These are phyloP conservation scores for Suillus subaureus DNA, from an alignment of 768 basidiomycete genomes.

Conservation along the genomic window DNA sequence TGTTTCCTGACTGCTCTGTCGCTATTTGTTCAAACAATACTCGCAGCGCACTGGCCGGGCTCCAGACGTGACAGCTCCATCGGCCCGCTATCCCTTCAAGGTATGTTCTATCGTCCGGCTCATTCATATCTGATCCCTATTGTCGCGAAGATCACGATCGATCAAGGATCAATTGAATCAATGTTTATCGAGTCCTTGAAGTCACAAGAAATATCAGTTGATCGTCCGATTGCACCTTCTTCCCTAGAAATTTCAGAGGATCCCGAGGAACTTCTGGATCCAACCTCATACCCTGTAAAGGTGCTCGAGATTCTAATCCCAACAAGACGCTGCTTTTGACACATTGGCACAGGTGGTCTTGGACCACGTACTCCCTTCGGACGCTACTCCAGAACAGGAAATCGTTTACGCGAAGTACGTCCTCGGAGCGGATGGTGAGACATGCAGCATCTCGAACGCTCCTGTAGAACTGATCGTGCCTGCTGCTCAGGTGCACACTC, in stretches of 20 bases:
- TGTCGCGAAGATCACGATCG: slow-evolving; percentile 34
- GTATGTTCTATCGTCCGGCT: slow-evolving; percentile 32
- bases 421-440: slow-evolving; percentile 38
- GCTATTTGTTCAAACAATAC: background rate
- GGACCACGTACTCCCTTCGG: slow-evolving; percentile 9
- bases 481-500: slow-evolving; percentile 42
- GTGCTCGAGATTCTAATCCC: slow-evolving; percentile 13
- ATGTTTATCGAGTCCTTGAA: slow-evolving; percentile 45
- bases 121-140: background rate
- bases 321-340: background rate
- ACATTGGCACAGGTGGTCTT: slow-evolving; percentile 7
- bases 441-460: background rate
- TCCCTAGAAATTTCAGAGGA: slow-evolving; percentile 38
- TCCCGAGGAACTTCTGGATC: slow-evolving; percentile 36
- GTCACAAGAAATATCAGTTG: slow-evolving; percentile 32
- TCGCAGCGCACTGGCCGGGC: slow-evolving; percentile 62
- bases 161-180: slow-evolving; percentile 45
- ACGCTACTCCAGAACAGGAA: slow-evolving; percentile 35
- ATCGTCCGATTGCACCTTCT: slow-evolving; percentile 36
- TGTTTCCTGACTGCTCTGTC: background rate
- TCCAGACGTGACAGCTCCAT: slow-evolving; percentile 60
- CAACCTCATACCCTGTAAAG: slow-evolving; percentile 35
- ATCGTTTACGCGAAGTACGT: slow-evolving; percentile 37
- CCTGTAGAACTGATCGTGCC: background rate
- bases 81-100: slow-evolving; percentile 74